A percentile compares a stretch with the other conserved stretches of the same genome.
These are phyloP conservation scores for Pichia cactophila DNA, from an alignment of 1,139 yeast genomes.

Conservation along the genomic window DNA sequence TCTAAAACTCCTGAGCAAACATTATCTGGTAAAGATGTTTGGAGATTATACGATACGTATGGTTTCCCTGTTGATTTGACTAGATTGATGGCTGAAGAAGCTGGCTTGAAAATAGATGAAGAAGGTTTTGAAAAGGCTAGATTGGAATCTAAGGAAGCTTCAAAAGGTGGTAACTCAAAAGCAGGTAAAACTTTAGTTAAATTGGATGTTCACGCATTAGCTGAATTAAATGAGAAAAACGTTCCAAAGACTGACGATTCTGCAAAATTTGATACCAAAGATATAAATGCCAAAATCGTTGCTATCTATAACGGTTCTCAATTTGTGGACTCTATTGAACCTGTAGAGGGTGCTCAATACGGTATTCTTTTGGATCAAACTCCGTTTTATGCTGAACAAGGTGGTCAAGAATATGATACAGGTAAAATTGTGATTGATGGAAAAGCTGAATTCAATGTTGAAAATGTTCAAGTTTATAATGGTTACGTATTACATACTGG, in stretches of 20 bases:
- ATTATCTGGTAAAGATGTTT: conserved; percentile 87
- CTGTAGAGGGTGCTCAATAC: conserved; percentile 43
- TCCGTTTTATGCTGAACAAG: conserved; percentile 96
- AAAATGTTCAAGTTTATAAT: conserved; percentile 85
- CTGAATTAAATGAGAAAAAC: conserved; percentile 49
- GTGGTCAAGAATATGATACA: conserved; percentile 97
- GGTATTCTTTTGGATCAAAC: conserved; percentile 85
- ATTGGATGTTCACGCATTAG: conserved; percentile 84
- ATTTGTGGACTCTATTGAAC: conserved; percentile 40
- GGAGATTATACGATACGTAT: conserved; percentile 98
- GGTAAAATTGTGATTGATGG: conserved; percentile 92
- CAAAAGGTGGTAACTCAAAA: conserved; percentile 70
- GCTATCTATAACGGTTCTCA: conserved; percentile 54
- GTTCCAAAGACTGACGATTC: conserved; percentile 80
- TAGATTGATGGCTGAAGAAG: conserved; percentile 97
- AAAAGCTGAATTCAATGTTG: conserved; percentile 75
- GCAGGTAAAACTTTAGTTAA: conserved; percentile 54
- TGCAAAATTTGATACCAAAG: conserved; percentile 61
- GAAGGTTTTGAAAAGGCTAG: conserved; percentile 86
- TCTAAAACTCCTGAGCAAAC: conserved; percentile 66
- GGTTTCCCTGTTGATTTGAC: conserved; percentile 99
- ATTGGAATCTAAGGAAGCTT: conserved; percentile 85
- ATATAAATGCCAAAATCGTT: conserved; percentile 54
- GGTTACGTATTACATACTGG: conserved; percentile 98
- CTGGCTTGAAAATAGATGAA: conserved; percentile 89